Base-by-base conservation (phyloP, 1,284 basidiomycete genomes). In the Fistulina hepatica region DNA sequence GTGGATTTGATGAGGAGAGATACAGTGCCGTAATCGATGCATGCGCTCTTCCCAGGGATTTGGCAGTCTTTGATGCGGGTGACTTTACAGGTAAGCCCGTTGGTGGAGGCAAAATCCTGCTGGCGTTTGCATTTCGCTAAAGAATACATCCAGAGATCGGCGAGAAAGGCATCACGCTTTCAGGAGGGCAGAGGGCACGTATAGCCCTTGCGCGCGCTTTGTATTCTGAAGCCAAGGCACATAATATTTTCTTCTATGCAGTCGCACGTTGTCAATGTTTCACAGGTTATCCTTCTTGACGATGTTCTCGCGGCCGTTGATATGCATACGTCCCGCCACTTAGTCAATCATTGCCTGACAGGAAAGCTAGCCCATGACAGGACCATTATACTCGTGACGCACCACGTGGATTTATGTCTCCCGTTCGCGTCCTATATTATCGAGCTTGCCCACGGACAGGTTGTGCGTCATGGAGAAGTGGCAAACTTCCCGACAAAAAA, bases 261-360 rank as follows among this genome's bases (percentile, higher is more conserved):
- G n/a, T n/a, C n/a, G n/a, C n/a, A n/a, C n/a, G n/a, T n/a, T n/a
- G n/a, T n/a, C n/a, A n/a, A n/a, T n/a, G n/a, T 58, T 52, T 7
- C 13, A 2, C 48, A 80, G 67, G 76, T 73, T 47, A 70, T 93
- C 13, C 67, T 92, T 7, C 69, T 93, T n/a, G 90, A 94, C 57
- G 90, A 93, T 54, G 83, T 84, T 3, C 65, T 94, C 10, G 81
- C 84, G 1, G 88, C 89, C 1, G 85, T 94, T 6, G 90, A 94
- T 56, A 86, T 88, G 60, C 85, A 91, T 51, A 90, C 85, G 2
- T 83, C 84, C 28, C 74, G 79, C 45, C 81, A 84, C 48, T 64
- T 85, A 8, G 72, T 81, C 30, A 61, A 70, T 37, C 61, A 73
- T 42, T 78, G 81, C 46, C 59, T 89, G 12, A 65, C 63, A 7